A percentile compares a stretch with the other conserved stretches of the same genome.
These are phyloP conservation scores for Pyricularia pennisetigena DNA, from an alignment of 2,329 filamentous ascomycete species.

Conservation along the genomic window DNA sequence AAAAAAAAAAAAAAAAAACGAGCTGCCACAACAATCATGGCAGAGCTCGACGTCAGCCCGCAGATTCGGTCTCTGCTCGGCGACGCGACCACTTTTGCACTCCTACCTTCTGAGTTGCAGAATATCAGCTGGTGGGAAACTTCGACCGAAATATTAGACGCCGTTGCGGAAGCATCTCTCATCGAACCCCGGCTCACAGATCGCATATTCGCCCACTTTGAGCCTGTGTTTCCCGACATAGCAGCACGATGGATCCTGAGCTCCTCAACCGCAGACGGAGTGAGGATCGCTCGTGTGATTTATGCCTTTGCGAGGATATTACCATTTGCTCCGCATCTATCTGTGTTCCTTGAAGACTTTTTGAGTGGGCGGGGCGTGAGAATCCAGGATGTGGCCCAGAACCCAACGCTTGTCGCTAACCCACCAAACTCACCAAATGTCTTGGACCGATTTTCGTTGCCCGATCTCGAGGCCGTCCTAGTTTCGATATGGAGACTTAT, in stretches of 20 bases:
- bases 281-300: slow-evolving; percentile 37
- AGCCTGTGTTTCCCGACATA: slow-evolving; percentile 68
- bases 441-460: not conserved
- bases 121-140: slow-evolving; percentile 54
- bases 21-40: slow-evolving; percentile 32
- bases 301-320: slow-evolving; percentile 71
- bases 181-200: slow-evolving; percentile 56
- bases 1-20: not conserved
- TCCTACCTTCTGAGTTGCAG: slow-evolving; percentile 62
- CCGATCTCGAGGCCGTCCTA: slow-evolving; percentile 32
- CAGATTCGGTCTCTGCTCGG: slow-evolving; percentile 46
- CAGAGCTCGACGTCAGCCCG: slow-evolving; percentile 42
- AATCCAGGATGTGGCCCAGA: not conserved
- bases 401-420: not conserved
- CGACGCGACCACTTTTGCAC: slow-evolving; percentile 41
- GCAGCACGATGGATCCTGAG: slow-evolving; percentile 67
- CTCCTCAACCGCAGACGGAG: slow-evolving; percentile 11
- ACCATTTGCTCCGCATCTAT: slow-evolving; percentile 72
- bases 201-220: slow-evolving; percentile 64
- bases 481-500: slow-evolving; percentile 71
- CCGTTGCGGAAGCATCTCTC: slow-evolving; percentile 60
- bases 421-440: not conserved
- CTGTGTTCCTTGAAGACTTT: slow-evolving; percentile 53
- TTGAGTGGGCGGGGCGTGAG: slow-evolving; percentile 18
- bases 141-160: slow-evolving; percentile 53